Conservation (phyloP, 2,329 filamentous ascomycete genomes). For the Neurospora crassa region DNA sequence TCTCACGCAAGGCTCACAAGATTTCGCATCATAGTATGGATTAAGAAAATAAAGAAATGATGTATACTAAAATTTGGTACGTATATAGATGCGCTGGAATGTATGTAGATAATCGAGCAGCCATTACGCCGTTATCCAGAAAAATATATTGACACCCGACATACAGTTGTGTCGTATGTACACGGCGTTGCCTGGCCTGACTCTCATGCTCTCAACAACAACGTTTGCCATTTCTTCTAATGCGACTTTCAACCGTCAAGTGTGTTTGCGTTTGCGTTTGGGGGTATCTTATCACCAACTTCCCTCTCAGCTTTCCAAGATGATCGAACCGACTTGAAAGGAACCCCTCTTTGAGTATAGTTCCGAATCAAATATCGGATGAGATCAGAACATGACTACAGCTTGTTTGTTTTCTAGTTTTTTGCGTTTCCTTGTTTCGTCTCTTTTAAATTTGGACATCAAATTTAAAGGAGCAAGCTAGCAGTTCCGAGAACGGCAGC, state of each 20-base stretch:
- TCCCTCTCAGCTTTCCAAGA: neutral
- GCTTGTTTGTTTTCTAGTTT: neutral
- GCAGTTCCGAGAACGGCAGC: slow-evolving; percentile 9
- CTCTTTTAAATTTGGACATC: neutral
- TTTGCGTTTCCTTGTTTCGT: neutral
- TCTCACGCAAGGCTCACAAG: neutral
- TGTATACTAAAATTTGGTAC: neutral
- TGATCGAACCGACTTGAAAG: neutral
- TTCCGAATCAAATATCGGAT: neutral
- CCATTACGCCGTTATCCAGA: neutral
- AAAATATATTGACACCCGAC: neutral
- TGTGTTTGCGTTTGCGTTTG: neutral
- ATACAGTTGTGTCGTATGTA: neutral
- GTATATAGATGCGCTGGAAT: neutral
- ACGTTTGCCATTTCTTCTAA: neutral
- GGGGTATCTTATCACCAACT: neutral
- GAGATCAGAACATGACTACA: neutral
- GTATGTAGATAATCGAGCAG: neutral
- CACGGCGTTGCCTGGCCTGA: neutral
- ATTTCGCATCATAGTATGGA: neutral
- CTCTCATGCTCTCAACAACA: neutral
- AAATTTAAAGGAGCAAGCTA: neutral
- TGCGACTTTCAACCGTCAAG: neutral
- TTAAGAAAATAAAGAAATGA: neutral
- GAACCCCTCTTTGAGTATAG: neutral